Evolutionary conservation across 768 basidiomycete species (phyloP).

Genomic region (Xanthoconium stramineum): DNA sequence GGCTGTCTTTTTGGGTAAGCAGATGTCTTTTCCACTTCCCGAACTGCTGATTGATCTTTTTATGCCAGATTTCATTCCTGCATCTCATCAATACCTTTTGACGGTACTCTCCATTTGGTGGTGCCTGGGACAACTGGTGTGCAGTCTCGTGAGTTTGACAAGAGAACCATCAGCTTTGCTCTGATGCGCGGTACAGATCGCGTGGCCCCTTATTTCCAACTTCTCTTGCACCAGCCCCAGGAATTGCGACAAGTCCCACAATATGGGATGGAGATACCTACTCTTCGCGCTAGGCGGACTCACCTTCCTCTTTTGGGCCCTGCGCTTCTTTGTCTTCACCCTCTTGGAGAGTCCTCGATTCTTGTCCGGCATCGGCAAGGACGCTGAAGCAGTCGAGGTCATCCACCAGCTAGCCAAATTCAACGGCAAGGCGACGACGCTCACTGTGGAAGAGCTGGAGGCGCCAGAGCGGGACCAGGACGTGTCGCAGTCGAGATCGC

Average conservation of each 20-base stretch:
- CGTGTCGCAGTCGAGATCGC: slow-evolving; percentile 12
- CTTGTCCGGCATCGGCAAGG: slow-evolving; percentile 51
- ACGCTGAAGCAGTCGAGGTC: slow-evolving; percentile 47
- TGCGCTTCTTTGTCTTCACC: slow-evolving; percentile 52
- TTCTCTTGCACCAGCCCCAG: slow-evolving; percentile 42
- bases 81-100: slow-evolving; percentile 55
- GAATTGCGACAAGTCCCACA: slow-evolving; percentile 40
- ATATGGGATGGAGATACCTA: slow-evolving; percentile 67
- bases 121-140: slow-evolving; percentile 53
- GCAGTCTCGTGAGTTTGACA: slow-evolving; percentile 37
- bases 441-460: slow-evolving; percentile 46
- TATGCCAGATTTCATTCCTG: slow-evolving; percentile 47
- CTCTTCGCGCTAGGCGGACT: slow-evolving; percentile 51
- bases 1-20: slow-evolving; percentile 47
- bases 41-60: slow-evolving; percentile 1
- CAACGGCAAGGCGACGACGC: slow-evolving; percentile 41
- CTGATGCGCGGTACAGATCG: slow-evolving; percentile 36
- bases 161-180: neutral
- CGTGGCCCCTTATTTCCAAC: slow-evolving; percentile 58
- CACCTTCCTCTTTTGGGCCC: slow-evolving; percentile 48
- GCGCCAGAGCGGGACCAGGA: slow-evolving; percentile 25
- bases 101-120: slow-evolving; percentile 60
- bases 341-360: slow-evolving; percentile 58
- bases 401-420: slow-evolving; percentile 48
- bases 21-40: neutral